Base-by-base conservation (phyloP, 768 basidiomycete genomes). In the Boletus edulis region DNA sequence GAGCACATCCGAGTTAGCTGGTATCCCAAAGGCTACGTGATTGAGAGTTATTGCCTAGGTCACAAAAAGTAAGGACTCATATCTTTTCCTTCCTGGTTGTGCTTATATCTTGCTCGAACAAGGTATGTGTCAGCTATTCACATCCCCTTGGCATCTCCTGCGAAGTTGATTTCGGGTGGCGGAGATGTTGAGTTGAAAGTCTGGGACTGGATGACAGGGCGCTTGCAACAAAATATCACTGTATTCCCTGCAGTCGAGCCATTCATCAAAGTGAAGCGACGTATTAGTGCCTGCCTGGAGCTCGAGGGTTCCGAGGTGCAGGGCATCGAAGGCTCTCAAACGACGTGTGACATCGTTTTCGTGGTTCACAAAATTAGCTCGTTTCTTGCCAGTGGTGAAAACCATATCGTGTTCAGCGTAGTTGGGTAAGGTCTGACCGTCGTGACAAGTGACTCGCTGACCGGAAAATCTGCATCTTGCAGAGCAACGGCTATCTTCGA, bases 1-100 rank as follows among this genome's bases (percentile, higher is more conserved):
- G 97, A 98, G 67, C 97, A 98, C 66, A 88, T 99, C 48, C 80
- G 97, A 51, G 81, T 96, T 15, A 94, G 91, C 64, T 83, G 90
- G 82, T 98, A 81, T 65, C 97, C 97, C 0, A 77, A 88, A 51
- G 91, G 94, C 17, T 89, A 87, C 61, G 81, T 81, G 42, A 89
- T 98, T 57, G 93, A 98, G 69, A 83, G 80, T 58, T 98, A 85
- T 69, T 89, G 94, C 58, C 78, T 95, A 27, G 93, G 94, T 17
- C 90, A 94, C 65, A 77, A 77, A 61, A 89, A 85, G 93, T 94
- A 58, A 61, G 84, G 68, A 3, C 14, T 42, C 27, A 22, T 34
- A 7, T 45, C 8, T 22, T 49, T 31, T 38, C 44, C 51, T 40
- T 3, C 55, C 13, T 31, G 1, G n/a, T 27, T 44, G 13, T 3